Percentiles rank a stretch among this genome's conserved stretches.
These are phyloP conservation scores for Babesia sp. DNA, from an alignment of 169 alveolate genomes.

Conservation along the genomic window DNA sequence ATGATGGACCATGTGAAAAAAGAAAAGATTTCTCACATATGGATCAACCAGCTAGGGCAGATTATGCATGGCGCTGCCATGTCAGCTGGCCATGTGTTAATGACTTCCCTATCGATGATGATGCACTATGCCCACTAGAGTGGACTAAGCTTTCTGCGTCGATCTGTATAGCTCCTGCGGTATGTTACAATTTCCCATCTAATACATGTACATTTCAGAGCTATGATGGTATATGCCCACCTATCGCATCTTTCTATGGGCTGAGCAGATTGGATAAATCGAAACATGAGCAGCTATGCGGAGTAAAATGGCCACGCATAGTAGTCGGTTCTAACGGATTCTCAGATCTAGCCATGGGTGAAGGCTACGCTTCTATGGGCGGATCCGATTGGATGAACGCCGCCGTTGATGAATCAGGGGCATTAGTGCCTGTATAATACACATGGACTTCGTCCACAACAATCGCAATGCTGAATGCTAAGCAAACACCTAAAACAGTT, in stretches of 20 bases:
- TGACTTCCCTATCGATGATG: conserved; percentile 25
- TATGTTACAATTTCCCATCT: not conserved
- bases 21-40: conserved; percentile 23
- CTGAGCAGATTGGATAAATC: conserved; percentile 47
- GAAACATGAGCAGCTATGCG: conserved; percentile 66
- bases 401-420: conserved; percentile 48
- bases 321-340: not conserved
- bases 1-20: conserved; percentile 44
- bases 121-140: conserved; percentile 62
- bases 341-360: not conserved
- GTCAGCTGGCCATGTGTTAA: conserved; percentile 76
- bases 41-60: conserved; percentile 30
- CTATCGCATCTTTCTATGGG: conserved; percentile 69
- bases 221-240: conserved; percentile 72
- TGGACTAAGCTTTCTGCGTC: conserved; percentile 64
- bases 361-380: not conserved
- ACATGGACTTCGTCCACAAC: too few species aligned
- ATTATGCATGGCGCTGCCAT: conserved; percentile 68
- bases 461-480: too few species aligned
- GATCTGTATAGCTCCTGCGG: conserved; percentile 75
- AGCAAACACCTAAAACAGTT: too few species aligned
- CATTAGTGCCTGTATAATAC: conserved; percentile 15
- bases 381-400: conserved; percentile 19
- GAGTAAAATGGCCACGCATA: not conserved
- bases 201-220: conserved; percentile 36